A percentile compares a stretch with the other conserved stretches of the same genome.
Evolutionary conservation across 345 rosid genomes (phyloP).

Genomic region (Populus euphratica): DNA sequence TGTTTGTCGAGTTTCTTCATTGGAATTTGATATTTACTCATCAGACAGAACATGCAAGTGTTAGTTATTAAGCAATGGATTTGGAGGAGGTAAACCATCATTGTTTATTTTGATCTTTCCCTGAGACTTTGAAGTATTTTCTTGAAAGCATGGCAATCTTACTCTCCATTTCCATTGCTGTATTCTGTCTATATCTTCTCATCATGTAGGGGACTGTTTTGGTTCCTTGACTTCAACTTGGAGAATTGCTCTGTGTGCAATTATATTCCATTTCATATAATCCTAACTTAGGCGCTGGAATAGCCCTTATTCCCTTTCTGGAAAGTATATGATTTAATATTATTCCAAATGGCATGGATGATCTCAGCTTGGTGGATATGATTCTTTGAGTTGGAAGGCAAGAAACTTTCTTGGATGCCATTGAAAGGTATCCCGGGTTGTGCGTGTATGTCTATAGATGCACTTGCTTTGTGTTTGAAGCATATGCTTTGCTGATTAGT

Average conservation of each 20-base stretch:
- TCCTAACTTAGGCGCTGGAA: background rate
- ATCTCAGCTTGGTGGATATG: background rate
- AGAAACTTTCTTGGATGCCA: background rate
- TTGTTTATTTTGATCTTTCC: background rate
- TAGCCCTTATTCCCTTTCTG: background rate
- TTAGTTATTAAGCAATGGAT: background rate
- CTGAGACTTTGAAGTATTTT: background rate
- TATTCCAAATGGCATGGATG: background rate
- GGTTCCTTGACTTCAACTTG: background rate
- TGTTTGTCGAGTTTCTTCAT: background rate
- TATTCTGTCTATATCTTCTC: background rate
- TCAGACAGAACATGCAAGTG: background rate
- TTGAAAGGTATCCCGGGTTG: background rate
- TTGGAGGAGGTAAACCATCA: background rate
- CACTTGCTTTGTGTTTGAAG: background rate
- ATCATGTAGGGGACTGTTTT: background rate
- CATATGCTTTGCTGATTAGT: background rate
- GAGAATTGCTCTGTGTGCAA: background rate
- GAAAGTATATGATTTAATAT: background rate
- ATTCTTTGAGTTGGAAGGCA: background rate
- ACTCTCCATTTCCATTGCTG: background rate
- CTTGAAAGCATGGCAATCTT: background rate
- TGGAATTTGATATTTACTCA: background rate
- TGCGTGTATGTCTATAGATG: background rate
- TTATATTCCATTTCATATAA: background rate